Percentiles rank a stretch among this genome's conserved stretches.
phyloP scores from a whole-genome alignment of 2,329 filamentous ascomycete genomes.

The Colletotrichum paranaense region DNA sequence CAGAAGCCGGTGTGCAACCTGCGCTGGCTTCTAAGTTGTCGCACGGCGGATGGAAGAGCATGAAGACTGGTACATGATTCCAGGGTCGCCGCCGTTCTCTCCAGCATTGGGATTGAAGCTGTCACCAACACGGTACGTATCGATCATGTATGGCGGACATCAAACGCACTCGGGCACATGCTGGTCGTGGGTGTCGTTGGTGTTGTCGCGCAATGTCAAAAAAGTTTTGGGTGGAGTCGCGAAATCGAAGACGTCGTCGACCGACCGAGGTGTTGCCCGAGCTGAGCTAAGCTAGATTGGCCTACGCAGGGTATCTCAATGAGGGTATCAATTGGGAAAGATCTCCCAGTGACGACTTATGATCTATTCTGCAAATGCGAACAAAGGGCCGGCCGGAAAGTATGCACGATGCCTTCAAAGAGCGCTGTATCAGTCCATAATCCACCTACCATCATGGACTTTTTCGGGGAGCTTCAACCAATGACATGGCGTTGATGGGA shows the following conservation, averaged over 20 bases:
- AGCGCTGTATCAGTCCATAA: constrained; percentile 11
- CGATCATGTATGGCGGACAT: constrained; percentile 22
- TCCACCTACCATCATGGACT: constrained; percentile 11
- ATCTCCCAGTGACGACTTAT: not conserved
- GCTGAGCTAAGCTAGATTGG: not conserved
- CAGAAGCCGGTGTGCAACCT: constrained; percentile 63
- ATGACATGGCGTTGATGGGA: not conserved
- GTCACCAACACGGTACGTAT: constrained; percentile 18
- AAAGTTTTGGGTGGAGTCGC: constrained; percentile 31
- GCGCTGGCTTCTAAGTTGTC: constrained; percentile 52
- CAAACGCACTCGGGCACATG: constrained; percentile 6
- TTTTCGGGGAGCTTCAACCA: constrained; percentile 24
- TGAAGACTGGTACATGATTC: constrained; percentile 67
- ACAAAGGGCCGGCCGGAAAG: not conserved
- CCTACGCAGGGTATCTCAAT: not conserved
- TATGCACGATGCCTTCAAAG: not conserved
- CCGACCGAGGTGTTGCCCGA: not conserved
- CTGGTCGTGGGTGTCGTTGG: constrained; percentile 4
- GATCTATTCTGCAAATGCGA: not conserved
- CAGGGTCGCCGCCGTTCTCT: constrained; percentile 66
- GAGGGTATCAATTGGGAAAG: too few species aligned
- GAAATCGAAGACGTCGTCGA: constrained; percentile 25
- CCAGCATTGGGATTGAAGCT: constrained; percentile 59
- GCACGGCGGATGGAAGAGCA: constrained; percentile 54
- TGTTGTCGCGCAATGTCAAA: constrained; percentile 13